A percentile compares a stretch with the other conserved stretches of the same genome.
Conservation (phyloP, 2,329 filamentous ascomycete species). For the Monosporascus sp. region DNA sequence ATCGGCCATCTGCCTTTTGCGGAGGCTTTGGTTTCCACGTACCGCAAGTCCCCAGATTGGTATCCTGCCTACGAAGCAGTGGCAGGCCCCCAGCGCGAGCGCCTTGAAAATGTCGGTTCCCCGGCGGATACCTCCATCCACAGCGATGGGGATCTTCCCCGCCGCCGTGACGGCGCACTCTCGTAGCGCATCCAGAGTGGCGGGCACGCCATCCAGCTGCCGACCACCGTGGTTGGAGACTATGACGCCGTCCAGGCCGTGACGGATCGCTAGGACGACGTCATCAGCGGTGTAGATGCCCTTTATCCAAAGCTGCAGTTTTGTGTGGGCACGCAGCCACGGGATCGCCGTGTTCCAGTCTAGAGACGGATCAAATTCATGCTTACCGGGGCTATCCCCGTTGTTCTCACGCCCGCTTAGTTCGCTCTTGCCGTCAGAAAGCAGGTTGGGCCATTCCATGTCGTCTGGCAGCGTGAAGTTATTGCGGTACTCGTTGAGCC, state of each 20-base stretch:
- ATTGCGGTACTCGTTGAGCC: slow-evolving; percentile 50
- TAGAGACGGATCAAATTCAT: slow-evolving; percentile 32
- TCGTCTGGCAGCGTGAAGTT: slow-evolving; percentile 42
- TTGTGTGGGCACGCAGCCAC: slow-evolving; percentile 42
- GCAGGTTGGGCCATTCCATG: slow-evolving; percentile 39
- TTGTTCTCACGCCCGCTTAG: slow-evolving; percentile 9
- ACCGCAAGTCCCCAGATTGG: slow-evolving; percentile 44
- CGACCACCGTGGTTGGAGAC: slow-evolving; percentile 44
- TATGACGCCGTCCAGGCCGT: slow-evolving; percentile 26
- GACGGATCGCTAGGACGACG: slow-evolving; percentile 32
- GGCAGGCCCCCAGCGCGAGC: slow-evolving; percentile 44
- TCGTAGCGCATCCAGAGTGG: slow-evolving; percentile 37
- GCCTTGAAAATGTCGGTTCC: slow-evolving; percentile 52
- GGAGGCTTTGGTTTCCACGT: not conserved
- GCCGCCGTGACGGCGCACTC: slow-evolving; percentile 44
- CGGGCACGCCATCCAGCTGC: slow-evolving; percentile 40
- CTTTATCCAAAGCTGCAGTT: slow-evolving; percentile 44
- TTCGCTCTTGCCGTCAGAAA: slow-evolving; percentile 19
- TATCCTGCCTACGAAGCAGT: slow-evolving; percentile 41
- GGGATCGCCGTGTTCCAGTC: slow-evolving; percentile 46
- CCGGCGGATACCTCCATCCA: slow-evolving; percentile 45
- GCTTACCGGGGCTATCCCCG: slow-evolving; percentile 15
- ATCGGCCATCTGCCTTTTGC: not conserved
- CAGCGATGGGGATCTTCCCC: slow-evolving; percentile 36
- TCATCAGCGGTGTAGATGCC: slow-evolving; percentile 37